Evolutionary conservation across 2,329 filamentous ascomycete genomes (phyloP), one percentile per base, ranked within the genome.

Genomic region (Esteya vermicola): DNA sequence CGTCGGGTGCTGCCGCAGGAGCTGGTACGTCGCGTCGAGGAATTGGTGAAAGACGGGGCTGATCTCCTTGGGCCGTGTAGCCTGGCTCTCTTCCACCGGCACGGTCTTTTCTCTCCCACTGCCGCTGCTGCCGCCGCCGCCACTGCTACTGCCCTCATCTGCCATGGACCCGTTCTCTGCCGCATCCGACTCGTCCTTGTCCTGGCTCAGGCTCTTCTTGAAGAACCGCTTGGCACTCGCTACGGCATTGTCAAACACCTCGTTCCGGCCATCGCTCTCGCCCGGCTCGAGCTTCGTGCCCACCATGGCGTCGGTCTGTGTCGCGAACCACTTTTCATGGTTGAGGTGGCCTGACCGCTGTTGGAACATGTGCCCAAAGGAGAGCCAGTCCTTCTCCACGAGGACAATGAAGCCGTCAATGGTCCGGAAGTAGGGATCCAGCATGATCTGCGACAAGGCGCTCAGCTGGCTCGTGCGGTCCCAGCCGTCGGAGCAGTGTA

Each of bases 401-500:
- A 98, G 65, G 3, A 93, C 78, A 50, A 96, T 88, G 57, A 96
- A 98, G 1, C 91, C 91, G 50, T 95, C 82, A 37, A 98, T 65
- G 0, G 91, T 96, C 38, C 91, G 77, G 57, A 86, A 98, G 58
- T 93, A 95, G 1, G 91, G 91, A 54, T 98, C 91, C 9, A 98
- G 71, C 65, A 94, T 89, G 30, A 98, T 70, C 60, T 98, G 88
- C 41, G 86, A 81, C 42, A 98, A 63, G 5, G 88, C 86, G 52
- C 88, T 93, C 38, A 98, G 70, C 61, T 98, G 91, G 52, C 86
- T 89, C 8, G 91, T 98, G 38, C 91, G 81, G 60, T 98, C 91
- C 91, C 91, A 98, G 4, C 91, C 91, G 59, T 98, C 91, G 3
- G 91, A 96, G 60, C 91, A 98, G 59, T 98, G 91, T 36, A 98